Percentiles rank a stretch among this genome's conserved stretches.
Conservation (phyloP, 441 rosid species). For the Populus hybrid region DNA sequence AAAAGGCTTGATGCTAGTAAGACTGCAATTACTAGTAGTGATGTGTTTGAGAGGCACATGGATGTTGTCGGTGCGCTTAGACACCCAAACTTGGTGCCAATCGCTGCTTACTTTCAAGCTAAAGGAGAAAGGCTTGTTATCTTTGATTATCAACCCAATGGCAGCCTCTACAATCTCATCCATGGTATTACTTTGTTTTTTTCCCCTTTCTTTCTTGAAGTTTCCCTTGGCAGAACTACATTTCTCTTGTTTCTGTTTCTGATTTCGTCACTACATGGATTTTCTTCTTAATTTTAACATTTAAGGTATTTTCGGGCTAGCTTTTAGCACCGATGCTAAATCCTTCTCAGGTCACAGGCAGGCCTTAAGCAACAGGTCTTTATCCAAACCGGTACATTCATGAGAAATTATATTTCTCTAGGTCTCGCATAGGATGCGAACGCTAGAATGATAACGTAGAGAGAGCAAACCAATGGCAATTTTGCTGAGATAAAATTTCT, state of each 20-base stretch:
- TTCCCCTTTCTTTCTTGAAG: neutral
- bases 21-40: conserved; percentile 51
- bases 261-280: neutral
- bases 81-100: conserved; percentile 83
- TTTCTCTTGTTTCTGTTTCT: neutral
- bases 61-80: conserved; percentile 73
- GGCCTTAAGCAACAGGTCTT: neutral
- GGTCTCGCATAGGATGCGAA: neutral
- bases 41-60: conserved; percentile 73
- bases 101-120: conserved; percentile 73
- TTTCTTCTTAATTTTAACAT: neutral
- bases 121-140: conserved; percentile 74
- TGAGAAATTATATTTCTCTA: neutral
- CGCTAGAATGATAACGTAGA: neutral
- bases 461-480: neutral
- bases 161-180: conserved; percentile 76
- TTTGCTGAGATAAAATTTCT: neutral
- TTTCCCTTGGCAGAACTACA: neutral
- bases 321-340: neutral
- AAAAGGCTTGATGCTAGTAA: conserved; percentile 74
- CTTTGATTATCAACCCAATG: conserved; percentile 85
- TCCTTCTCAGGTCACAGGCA: neutral
- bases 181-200: conserved; percentile 45
- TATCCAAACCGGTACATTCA: neutral
- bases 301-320: neutral